Percentiles rank a stretch among this genome's conserved stretches.
Evolutionary conservation across 371 early-diverging fungal species (phyloP).

Genomic region (Saksenaea oblongispora): DNA sequence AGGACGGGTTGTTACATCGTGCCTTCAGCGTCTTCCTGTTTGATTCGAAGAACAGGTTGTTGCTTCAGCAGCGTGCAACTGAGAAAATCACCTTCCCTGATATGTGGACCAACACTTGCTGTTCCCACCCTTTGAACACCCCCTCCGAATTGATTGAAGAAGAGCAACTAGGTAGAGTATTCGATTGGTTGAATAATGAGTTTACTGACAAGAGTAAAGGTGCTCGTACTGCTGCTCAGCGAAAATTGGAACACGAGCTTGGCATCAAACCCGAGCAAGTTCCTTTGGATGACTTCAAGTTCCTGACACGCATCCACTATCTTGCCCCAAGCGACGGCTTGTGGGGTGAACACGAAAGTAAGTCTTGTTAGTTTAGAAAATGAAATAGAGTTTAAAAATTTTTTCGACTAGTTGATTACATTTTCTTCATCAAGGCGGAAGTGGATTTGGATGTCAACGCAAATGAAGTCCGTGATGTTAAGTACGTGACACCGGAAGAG

Average conservation of each 20-base stretch:
- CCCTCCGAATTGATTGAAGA: slow-evolving; percentile 81
- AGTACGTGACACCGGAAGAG: slow-evolving; percentile 79
- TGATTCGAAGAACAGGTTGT: slow-evolving; percentile 73
- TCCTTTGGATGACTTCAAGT: slow-evolving; percentile 81
- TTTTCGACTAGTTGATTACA: slow-evolving; percentile 76
- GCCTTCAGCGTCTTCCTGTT: slow-evolving; percentile 97
- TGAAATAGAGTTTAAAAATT: background rate
- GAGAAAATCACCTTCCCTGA: slow-evolving; percentile 98
- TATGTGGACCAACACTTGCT: slow-evolving; percentile 97
- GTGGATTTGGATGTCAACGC: slow-evolving; percentile 67
- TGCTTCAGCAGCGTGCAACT: slow-evolving; percentile 91
- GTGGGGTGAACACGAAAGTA: slow-evolving; percentile 97
- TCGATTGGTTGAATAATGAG: background rate
- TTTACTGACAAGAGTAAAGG: slow-evolving; percentile 19
- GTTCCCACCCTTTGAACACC: slow-evolving; percentile 91
- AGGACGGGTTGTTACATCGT: slow-evolving; percentile 87
- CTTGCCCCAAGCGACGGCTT: slow-evolving; percentile 90
- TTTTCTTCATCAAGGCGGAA: slow-evolving; percentile 78
- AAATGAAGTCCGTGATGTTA: slow-evolving; percentile 81
- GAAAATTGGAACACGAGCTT: slow-evolving; percentile 95
- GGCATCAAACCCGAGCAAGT: slow-evolving; percentile 85
- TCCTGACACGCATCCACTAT: slow-evolving; percentile 94
- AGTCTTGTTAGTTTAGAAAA: slow-evolving; percentile 14
- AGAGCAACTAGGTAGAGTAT: slow-evolving; percentile 65
- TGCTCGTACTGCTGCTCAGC: slow-evolving; percentile 61